These are phyloP conservation scores for Fulvia fulva DNA, from an alignment of 2,329 filamentous ascomycete species.

Conservation along the genomic window DNA sequence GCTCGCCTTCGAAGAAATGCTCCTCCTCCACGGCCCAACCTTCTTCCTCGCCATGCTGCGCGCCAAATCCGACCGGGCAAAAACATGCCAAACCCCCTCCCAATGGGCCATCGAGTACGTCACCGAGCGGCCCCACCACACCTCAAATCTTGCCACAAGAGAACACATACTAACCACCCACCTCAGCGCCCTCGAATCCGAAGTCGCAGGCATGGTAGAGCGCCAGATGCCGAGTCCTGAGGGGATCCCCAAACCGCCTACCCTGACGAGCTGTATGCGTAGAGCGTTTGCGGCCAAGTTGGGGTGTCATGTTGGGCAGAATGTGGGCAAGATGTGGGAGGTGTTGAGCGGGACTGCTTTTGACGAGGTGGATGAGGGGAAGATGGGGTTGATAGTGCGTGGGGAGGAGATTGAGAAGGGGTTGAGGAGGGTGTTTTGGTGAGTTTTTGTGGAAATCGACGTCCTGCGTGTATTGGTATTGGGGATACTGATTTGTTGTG, in stretches of 20 bases:
- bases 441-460: background rate
- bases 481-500: background rate
- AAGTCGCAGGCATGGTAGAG: constrained; percentile 25
- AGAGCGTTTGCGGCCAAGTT: constrained; percentile 26
- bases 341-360: constrained; percentile 25
- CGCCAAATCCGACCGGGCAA: constrained; percentile 4
- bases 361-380: constrained; percentile 24
- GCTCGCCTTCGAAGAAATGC: constrained; percentile 32
- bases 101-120: constrained; percentile 26
- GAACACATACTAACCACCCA: background rate
- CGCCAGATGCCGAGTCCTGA: constrained; percentile 23
- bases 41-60: constrained; percentile 28
- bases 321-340: constrained; percentile 32
- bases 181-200: constrained; percentile 22
- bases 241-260: constrained; percentile 22
- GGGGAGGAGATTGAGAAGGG: constrained; percentile 17
- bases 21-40: constrained; percentile 29
- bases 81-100: background rate
- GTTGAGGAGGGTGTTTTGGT: constrained; percentile 19
- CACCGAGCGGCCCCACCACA: background rate
- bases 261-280: constrained; percentile 28
- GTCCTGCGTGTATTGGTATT: background rate
- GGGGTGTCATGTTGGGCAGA: constrained; percentile 20
- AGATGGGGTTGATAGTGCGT: constrained; percentile 16
- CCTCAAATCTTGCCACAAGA: background rate